Base-by-base conservation (phyloP, 805 yeast genomes). In the Yarrowia sp. region DNA sequence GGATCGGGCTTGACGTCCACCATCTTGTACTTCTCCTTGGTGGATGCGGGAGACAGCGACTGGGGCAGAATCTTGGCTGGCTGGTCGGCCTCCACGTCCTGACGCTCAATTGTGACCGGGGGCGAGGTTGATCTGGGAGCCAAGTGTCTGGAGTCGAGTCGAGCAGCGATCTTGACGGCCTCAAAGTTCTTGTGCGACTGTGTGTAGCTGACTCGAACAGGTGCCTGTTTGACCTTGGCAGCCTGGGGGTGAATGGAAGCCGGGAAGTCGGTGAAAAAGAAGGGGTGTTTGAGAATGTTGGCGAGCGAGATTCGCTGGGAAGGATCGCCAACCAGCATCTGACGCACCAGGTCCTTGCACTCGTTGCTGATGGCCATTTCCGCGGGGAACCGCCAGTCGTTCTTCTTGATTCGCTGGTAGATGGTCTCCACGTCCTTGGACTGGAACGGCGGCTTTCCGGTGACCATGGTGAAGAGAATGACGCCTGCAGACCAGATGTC, bases 401-500 rank as follows among this genome's bases (percentile, higher is more conserved):
- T 88, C 68, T 84, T 83, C 77, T 92, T 92, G 76, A 95, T 95
- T 79, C 97, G 85, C 75, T 92, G 96, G 79, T 95, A 95, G 71
- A 95, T 95, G 68, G 89, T 86, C 73, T 92, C 88, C 55, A 95
- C 97, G 76, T 93, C 97, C 75, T 92, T 91, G 43, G 97, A 91
- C 80, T 95, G 99, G 81, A 95, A 95, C 0, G 99, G 99, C 14
- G 99, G 99, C 77, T 92, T 92, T 43, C 98, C 98, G 69, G 90
- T 83, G 63, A 95, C 82, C 79, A 95, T 84, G 9, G 99, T 98
- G 76, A 88, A 95, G 82, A 95, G 84, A 92, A 95, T 95, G 69
- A 95, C 91, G 70, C 99, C 99, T 71, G 92, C 87, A 10, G 99
- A 96, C 99, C 99, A 95, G 69, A 92, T 86, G 77, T 95, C 99